Conservation (phyloP, 148 eudicot genomes). For the Silene uniflora region DNA sequence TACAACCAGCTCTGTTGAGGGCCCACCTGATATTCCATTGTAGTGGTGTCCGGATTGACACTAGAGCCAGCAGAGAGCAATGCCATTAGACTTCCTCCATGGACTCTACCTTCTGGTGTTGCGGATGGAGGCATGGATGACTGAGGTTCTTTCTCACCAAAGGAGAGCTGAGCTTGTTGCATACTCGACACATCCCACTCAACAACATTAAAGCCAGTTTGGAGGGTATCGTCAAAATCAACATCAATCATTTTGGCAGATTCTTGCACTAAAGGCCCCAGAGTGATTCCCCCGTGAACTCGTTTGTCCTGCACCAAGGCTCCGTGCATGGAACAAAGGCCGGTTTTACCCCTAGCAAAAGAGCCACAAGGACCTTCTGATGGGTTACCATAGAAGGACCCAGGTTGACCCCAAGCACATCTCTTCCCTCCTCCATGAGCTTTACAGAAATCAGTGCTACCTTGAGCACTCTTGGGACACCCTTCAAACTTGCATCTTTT, state of each 20-base stretch:
- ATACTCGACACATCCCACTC: constrained; percentile 23
- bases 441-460: constrained; percentile 97
- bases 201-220: constrained; percentile 15
- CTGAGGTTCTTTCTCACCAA: constrained; percentile 27
- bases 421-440: constrained; percentile 97
- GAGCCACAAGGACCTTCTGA: constrained; percentile 59
- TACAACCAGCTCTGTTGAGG: constrained; percentile 47
- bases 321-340: constrained; percentile 71
- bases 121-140: constrained; percentile 33
- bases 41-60: constrained; percentile 22
- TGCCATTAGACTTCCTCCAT: constrained; percentile 87
- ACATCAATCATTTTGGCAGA: constrained; percentile 34
- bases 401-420: constrained; percentile 87
- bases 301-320: constrained; percentile 88
- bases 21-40: constrained; percentile 26
- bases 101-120: constrained; percentile 78
- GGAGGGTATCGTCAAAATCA: constrained; percentile 27
- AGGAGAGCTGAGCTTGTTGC: constrained; percentile 26
- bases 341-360: constrained; percentile 79
- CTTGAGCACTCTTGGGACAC: constrained; percentile 96
- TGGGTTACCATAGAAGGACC: constrained; percentile 46
- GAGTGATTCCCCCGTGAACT: constrained; percentile 86
- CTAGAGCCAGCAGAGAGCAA: constrained; percentile 40
- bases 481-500: constrained; percentile 76
- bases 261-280: constrained; percentile 57